Evolutionary conservation across 441 rosid genomes (phyloP), one percentile per base, ranked within the genome.

Genomic region (Populus hybrid): DNA sequence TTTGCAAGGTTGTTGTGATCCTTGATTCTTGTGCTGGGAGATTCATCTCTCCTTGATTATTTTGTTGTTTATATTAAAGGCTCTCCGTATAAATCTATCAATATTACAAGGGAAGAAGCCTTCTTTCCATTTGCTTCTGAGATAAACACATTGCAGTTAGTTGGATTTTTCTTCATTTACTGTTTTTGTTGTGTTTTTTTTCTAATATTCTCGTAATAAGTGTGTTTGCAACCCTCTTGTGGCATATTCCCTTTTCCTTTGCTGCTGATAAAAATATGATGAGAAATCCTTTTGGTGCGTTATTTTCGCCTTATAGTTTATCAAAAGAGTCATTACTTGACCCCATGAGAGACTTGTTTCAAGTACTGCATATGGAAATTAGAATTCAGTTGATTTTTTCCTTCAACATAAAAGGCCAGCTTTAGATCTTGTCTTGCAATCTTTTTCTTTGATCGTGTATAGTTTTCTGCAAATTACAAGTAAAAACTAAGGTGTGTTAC

Each of bases 21-120:
- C 26, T 64, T 63, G 26, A 46, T 38, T 63, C 70, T 36, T 73
- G n/a, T 74, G 11, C 69, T 70, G 14, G 42, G 69, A 18, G 69
- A 70, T 70, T 38, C 10, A 23, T 53, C 4, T 53, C 38, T 75
- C 21, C 7, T 40, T 46, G 12, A 40, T 75, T 50, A 2, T 50
- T 26, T 8, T 5, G 8, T 12, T 10, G 10, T 30, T 50, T 10
- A 61, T 61, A 21, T 21, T 21, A 23, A 21, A 61, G 23, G 66
- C 12, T 21, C 24, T 61, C 66, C 10, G 6, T 21, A 21, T 23
- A 61, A 61, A 10, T 61, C 66, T 61, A 10, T 61, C 24, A 21
- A 61, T 21, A 21, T 61, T 61, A 9, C 66, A 21, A 10, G 1
- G 66, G 66, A 11, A 9, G 66, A 61, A 21, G 21, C 66, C 11